Conservation (phyloP, 1,284 basidiomycete species). For the Cutaneotrichosporon mucoides region DNA sequence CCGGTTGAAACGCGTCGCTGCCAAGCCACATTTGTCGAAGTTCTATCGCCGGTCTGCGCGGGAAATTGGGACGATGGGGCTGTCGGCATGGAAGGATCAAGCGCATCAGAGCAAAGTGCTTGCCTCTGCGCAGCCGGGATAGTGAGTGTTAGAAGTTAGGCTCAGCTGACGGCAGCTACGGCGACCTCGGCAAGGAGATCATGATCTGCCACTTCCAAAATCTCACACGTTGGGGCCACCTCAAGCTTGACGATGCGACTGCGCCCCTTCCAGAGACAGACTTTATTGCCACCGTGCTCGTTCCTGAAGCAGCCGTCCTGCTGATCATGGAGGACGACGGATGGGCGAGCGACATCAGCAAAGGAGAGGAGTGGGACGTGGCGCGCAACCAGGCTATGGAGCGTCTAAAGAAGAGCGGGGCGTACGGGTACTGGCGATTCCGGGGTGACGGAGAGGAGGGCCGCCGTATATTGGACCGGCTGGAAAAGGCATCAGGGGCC, state of each 20-base stretch:
- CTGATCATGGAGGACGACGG: conserved; percentile 40
- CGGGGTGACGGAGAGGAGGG: conserved; percentile 15
- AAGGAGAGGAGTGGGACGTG: conserved; percentile 10
- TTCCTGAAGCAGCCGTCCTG: conserved; percentile 39
- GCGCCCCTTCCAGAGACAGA: conserved; percentile 30
- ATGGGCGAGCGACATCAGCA: conserved; percentile 3
- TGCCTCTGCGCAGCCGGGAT: conserved; percentile 25
- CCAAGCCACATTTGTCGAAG: conserved; percentile 20
- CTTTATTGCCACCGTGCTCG: conserved; percentile 38
- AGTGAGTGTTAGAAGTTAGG: conserved; percentile 30
- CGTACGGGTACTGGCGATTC: conserved; percentile 34
- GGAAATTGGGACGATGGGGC: conserved; percentile 24
- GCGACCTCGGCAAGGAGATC: conserved; percentile 34
- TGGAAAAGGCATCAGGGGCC: not conserved
- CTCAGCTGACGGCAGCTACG: conserved; percentile 34
- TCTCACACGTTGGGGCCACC: conserved; percentile 27
- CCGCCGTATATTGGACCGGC: not conserved
- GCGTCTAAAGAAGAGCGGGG: conserved; percentile 26
- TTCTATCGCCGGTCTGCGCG: conserved; percentile 19
- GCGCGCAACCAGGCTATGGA: conserved; percentile 18
- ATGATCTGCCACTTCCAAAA: conserved; percentile 32
- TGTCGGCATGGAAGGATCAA: conserved; percentile 22
- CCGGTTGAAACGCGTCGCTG: conserved; percentile 25
- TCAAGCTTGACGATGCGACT: conserved; percentile 12
- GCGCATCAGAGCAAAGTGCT: conserved; percentile 21